Evolutionary conservation across 768 basidiomycete species (phyloP).

Genomic region (Neoboletus brunneissimus): DNA sequence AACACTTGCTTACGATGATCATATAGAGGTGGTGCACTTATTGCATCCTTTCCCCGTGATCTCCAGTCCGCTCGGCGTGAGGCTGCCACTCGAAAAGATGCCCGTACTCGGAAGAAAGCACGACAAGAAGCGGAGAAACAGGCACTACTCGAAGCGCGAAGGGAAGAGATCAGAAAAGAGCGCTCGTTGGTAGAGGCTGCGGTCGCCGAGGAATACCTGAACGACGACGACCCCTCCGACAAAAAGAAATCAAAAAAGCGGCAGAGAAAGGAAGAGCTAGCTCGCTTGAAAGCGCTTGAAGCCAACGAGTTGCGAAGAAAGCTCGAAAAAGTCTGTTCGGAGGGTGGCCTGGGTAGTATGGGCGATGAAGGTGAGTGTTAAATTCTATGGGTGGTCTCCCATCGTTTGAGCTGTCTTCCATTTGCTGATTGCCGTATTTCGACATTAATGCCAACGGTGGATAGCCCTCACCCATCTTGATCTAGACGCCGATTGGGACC

Average conservation of each 20-base stretch:
- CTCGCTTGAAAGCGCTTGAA: slow-evolving; percentile 79
- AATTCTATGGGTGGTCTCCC: background rate
- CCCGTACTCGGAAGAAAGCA: slow-evolving; percentile 72
- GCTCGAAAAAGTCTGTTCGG: slow-evolving; percentile 66
- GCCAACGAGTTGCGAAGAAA: slow-evolving; percentile 76
- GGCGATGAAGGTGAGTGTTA: slow-evolving; percentile 24
- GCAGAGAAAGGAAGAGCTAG: slow-evolving; percentile 65
- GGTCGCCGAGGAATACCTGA: slow-evolving; percentile 66
- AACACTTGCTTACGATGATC: background rate
- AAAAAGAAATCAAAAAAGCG: slow-evolving; percentile 25
- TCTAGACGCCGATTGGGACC: slow-evolving; percentile 92
- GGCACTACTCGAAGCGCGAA: slow-evolving; percentile 76
- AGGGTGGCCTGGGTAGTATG: slow-evolving; percentile 55
- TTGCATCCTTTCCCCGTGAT: slow-evolving; percentile 75
- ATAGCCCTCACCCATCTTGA: slow-evolving; percentile 69
- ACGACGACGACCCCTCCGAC: slow-evolving; percentile 73
- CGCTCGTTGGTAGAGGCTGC: slow-evolving; percentile 60
- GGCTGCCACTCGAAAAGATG: slow-evolving; percentile 79
- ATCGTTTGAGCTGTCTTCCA: background rate
- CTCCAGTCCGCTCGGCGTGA: slow-evolving; percentile 64
- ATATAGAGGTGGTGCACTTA: slow-evolving; percentile 58
- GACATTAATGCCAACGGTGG: background rate
- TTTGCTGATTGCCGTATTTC: background rate
- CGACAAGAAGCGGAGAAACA: slow-evolving; percentile 67
- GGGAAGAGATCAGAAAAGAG: slow-evolving; percentile 73